Evolutionary conservation across 2,329 filamentous ascomycete genomes (phyloP).

Genomic region (Camillea tinctor): DNA sequence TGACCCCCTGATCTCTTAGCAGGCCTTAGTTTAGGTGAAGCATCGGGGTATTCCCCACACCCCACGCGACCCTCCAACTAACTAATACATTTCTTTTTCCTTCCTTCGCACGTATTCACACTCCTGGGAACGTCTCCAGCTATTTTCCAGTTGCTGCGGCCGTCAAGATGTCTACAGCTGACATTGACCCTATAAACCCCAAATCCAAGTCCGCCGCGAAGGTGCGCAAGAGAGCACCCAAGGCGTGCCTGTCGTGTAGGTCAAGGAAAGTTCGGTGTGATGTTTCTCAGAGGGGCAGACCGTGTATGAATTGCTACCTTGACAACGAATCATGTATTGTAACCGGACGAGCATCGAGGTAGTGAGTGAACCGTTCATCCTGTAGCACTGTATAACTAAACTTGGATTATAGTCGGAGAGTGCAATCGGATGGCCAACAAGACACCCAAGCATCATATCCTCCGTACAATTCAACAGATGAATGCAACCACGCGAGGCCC

Average conservation of each 20-base stretch:
- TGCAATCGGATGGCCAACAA: constrained; percentile 29
- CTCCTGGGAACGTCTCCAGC: not conserved
- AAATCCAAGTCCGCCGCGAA: constrained; percentile 36
- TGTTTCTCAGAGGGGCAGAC: constrained; percentile 47
- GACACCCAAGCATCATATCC: constrained; percentile 30
- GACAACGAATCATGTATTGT: constrained; percentile 46
- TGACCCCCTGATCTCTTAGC: constrained; percentile 3
- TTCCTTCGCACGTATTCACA: not conserved
- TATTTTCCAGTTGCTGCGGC: not conserved
- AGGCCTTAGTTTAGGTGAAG: not conserved
- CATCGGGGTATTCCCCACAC: constrained; percentile 16
- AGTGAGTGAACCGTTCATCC: constrained; percentile 29
- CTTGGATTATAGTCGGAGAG: constrained; percentile 25
- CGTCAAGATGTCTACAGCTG: constrained; percentile 20
- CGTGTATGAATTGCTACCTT: constrained; percentile 53
- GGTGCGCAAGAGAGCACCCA: constrained; percentile 46
- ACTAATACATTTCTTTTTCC: constrained; percentile 6
- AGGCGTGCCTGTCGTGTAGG: constrained; percentile 50
- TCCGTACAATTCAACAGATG: constrained; percentile 26
- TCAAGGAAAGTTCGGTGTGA: constrained; percentile 52
- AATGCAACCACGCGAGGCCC: constrained; percentile 24
- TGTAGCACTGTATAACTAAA: constrained; percentile 4
- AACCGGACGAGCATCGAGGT: constrained; percentile 39
- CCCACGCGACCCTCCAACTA: constrained; percentile 11
- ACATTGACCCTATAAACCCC: constrained; percentile 20